Base-by-base conservation (phyloP, 805 yeast species). In the Pichia californica region DNA sequence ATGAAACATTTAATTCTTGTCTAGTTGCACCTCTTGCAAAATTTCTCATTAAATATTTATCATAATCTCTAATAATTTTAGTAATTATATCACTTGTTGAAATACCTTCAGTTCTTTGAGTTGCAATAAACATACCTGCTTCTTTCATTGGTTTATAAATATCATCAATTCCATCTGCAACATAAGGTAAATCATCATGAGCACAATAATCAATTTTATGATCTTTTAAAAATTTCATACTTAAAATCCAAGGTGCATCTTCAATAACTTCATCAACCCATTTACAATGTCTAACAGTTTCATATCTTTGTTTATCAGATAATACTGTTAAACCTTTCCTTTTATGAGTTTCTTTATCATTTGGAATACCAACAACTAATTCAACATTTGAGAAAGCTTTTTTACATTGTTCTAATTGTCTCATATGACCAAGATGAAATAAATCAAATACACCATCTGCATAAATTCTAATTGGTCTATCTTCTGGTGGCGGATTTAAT, bases 201-300 rank as follows among this genome's bases (percentile, higher is more conserved):
- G 99, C 99, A 48, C 91, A 96, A 57, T 88, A 93, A 63, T 93
- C 99, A 52, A 93, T 88, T 43, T 79, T 69, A 64, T 93, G 96
- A 53, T 83, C 65, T 38, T 69, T 69, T 52, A 93, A 65, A 55
- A 93, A 93, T 36, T 83, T 88, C 43, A 88, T 77, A 3, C 88
- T 83, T 23, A 93, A 88, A 53, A 84, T 77, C 99, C 99, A 93
- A 13, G 99, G 99, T 2, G 97, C 96, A 61, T 86, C 71, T 25
- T 91, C 88, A 43, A 93, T 73, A 25, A 93, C 98, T 62, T 93
- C 98, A 62, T 93, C 98, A 20, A 93, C 99, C 99, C 99, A 93
- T 55, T 72, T 79, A 64, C 99, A 93, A 65, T 93, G 99, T 47
- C 76, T 75, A 48, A 93, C 69, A n/a, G 96, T 83, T 52, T 91